A percentile compares a stretch with the other conserved stretches of the same genome.
Conservation (phyloP, 345 rosid species). For the Populus tremula region DNA sequence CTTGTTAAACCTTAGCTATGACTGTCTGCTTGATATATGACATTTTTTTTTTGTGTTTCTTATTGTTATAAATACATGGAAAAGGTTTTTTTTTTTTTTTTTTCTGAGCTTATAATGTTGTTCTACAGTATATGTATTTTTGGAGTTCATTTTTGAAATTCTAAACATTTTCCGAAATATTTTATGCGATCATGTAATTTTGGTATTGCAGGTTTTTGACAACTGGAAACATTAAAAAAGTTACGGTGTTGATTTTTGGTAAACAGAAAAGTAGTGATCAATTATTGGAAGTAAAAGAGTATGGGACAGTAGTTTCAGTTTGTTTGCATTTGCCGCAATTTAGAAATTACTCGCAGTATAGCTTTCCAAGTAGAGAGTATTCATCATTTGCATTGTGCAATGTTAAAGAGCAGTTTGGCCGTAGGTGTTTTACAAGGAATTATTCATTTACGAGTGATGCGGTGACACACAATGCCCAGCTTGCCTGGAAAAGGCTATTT, state of each 20-base stretch:
- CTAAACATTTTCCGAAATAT: background rate
- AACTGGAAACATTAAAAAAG: constrained; percentile 40
- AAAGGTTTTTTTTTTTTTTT: background rate
- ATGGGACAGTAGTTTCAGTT: constrained; percentile 37
- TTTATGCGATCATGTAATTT: background rate
- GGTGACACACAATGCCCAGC: constrained; percentile 46
- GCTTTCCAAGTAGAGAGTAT: constrained; percentile 30
- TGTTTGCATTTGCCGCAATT: constrained; percentile 41
- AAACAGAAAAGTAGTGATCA: constrained; percentile 19
- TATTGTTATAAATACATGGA: background rate
- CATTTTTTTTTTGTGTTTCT: background rate
- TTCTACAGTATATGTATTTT: background rate
- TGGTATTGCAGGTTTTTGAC: constrained; percentile 57
- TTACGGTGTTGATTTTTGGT: constrained; percentile 26
- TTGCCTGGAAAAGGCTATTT: constrained; percentile 60
- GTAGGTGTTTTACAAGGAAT: constrained; percentile 31
- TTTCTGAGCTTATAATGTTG: background rate
- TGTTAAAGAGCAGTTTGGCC: constrained; percentile 30
- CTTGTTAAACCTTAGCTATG: background rate
- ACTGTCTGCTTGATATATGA: background rate
- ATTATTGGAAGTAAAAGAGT: constrained; percentile 29
- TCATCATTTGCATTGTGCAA: constrained; percentile 22
- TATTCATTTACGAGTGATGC: constrained; percentile 41
- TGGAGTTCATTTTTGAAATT: background rate
- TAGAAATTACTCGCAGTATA: constrained; percentile 32